Percentiles rank a stretch among this genome's conserved stretches.
Conservation (phyloP, 202 grass and related monocot genomes). For the Digitaria exilis region DNA sequence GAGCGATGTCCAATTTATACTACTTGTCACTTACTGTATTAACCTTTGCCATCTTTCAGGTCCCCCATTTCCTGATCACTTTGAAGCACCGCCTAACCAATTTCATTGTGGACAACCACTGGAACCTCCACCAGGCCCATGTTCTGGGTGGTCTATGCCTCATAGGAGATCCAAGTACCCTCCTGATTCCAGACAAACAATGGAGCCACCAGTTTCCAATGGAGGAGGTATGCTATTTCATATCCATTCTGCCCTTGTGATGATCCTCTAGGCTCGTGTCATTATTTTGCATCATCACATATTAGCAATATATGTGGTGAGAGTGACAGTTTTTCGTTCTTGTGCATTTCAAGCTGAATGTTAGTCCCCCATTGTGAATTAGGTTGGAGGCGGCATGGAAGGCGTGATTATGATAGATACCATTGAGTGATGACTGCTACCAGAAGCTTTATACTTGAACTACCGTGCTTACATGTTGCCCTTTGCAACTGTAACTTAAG, state of each 20-base stretch:
- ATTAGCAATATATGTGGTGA: not conserved
- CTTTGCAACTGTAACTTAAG: not conserved
- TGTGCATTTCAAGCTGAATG: conserved; percentile 4
- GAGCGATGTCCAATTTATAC: not conserved
- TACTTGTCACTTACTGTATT: conserved; percentile 6
- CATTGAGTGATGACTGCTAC: not conserved
- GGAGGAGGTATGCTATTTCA: conserved; percentile 52
- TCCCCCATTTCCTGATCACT: conserved; percentile 49
- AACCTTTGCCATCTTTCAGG: conserved; percentile 43
- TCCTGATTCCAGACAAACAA: conserved; percentile 47
- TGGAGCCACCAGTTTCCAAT: conserved; percentile 60
- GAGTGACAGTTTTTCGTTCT: not conserved
- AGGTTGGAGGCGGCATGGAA: conserved; percentile 53
- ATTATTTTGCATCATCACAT: not conserved
- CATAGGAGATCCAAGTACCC: conserved; percentile 65
- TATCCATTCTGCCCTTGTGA: conserved; percentile 24
- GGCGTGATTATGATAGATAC: conserved; percentile 44
- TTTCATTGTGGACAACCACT: conserved; percentile 53
- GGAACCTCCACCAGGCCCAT: conserved; percentile 62
- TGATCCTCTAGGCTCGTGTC: not conserved
- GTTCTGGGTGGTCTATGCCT: conserved; percentile 67
- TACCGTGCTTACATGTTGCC: not conserved
- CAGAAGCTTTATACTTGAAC: conserved; percentile 2
- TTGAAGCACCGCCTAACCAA: conserved; percentile 50
- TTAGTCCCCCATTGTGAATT: conserved; percentile 20